A percentile compares a stretch with the other conserved stretches of the same genome.
These are phyloP conservation scores for Sarocladium oryzae DNA, from an alignment of 2,329 filamentous ascomycete species.

Conservation along the genomic window DNA sequence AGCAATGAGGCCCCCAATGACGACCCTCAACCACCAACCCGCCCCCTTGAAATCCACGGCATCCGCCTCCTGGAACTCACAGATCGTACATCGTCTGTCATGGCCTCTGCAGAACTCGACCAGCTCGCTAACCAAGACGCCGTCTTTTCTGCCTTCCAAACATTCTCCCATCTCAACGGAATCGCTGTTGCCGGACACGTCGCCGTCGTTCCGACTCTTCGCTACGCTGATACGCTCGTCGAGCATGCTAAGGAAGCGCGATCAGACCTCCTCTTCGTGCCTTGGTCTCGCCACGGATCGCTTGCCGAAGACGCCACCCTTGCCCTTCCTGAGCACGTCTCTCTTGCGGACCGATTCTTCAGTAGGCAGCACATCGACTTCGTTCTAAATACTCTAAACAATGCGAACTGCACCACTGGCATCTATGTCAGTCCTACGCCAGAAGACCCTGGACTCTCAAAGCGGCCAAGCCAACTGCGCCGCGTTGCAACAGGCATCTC, in stretches of 20 bases:
- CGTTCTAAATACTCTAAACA: constrained; percentile 59
- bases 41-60: constrained; percentile 66
- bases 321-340: constrained; percentile 19
- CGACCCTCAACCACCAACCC: constrained; percentile 7
- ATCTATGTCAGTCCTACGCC: constrained; percentile 48
- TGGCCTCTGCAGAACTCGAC: constrained; percentile 81
- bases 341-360: constrained; percentile 33
- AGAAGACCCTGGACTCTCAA: constrained; percentile 16
- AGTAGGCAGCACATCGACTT: constrained; percentile 57
- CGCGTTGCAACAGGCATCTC: neutral
- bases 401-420: constrained; percentile 60
- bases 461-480: neutral
- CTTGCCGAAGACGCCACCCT: constrained; percentile 52
- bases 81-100: constrained; percentile 89
- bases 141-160: constrained; percentile 45
- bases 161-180: constrained; percentile 55
- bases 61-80: constrained; percentile 82
- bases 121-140: constrained; percentile 70
- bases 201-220: constrained; percentile 63
- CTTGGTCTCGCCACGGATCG: constrained; percentile 81
- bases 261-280: constrained; percentile 72
- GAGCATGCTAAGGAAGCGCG: constrained; percentile 5
- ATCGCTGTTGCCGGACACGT: constrained; percentile 71
- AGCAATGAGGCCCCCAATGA: constrained; percentile 10
- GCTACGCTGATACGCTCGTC: constrained; percentile 66